Conservation (phyloP, 305 asterid species). For the Fraxinus floribunda region DNA sequence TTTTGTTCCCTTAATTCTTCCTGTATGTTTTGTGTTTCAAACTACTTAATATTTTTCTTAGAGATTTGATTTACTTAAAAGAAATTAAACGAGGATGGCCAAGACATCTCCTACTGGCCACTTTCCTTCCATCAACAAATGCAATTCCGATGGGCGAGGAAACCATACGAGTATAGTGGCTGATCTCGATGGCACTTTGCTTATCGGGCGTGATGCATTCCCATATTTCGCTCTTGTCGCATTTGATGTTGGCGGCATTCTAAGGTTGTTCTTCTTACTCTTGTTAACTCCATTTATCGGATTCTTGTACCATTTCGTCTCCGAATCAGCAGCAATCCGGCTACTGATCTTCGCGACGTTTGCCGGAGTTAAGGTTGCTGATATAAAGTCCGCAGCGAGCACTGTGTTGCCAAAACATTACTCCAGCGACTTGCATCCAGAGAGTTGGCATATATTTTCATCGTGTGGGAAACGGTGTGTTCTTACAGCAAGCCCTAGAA, state of each 20-base stretch:
- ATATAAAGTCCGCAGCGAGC: slow-evolving; percentile 36
- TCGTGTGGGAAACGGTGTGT: slow-evolving; percentile 38
- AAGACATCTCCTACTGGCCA: neutral
- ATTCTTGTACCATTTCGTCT: slow-evolving; percentile 32
- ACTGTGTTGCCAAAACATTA: slow-evolving; percentile 40
- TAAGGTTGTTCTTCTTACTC: slow-evolving; percentile 37
- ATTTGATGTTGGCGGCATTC: slow-evolving; percentile 40
- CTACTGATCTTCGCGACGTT: slow-evolving; percentile 38
- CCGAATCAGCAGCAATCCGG: slow-evolving; percentile 35
- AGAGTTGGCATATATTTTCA: slow-evolving; percentile 41
- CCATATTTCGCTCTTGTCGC: slow-evolving; percentile 43
- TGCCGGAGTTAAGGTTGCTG: slow-evolving; percentile 33
- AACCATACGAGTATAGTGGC: slow-evolving; percentile 10
- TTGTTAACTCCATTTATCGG: slow-evolving; percentile 31
- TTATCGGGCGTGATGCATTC: slow-evolving; percentile 26
- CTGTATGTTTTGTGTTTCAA: neutral
- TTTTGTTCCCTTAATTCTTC: neutral
- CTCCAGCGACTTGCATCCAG: slow-evolving; percentile 41
- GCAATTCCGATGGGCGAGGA: slow-evolving; percentile 14
- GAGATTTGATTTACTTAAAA: neutral
- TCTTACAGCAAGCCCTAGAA: slow-evolving; percentile 45
- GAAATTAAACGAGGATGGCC: neutral
- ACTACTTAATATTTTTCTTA: neutral
- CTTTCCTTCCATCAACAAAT: slow-evolving; percentile 7
- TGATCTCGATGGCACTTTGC: slow-evolving; percentile 24